phyloP scores from a whole-genome alignment of 768 basidiomycete species.

The Mycena sanguinolenta region DNA sequence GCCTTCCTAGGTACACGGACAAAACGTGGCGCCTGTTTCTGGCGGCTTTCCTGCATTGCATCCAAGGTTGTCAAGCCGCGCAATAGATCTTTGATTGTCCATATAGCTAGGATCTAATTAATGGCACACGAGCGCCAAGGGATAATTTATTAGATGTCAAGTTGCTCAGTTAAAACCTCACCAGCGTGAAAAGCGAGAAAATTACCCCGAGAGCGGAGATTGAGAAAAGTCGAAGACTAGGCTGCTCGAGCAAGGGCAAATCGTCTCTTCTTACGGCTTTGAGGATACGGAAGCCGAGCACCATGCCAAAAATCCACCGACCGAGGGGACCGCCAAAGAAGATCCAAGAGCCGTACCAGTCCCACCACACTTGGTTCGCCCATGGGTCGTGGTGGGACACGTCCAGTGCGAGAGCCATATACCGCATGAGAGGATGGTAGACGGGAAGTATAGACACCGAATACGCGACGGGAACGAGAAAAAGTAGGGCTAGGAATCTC shows the following conservation, averaged over 20 bases:
- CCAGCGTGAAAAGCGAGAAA: slow-evolving; percentile 53
- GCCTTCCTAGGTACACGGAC: slow-evolving; percentile 42
- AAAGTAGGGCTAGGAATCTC: slow-evolving; percentile 50
- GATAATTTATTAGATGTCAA: background rate
- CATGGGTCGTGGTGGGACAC: slow-evolving; percentile 47
- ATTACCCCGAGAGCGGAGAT: slow-evolving; percentile 43
- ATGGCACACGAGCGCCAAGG: background rate
- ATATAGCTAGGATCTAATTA: slow-evolving; percentile 46
- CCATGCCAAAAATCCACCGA: slow-evolving; percentile 54
- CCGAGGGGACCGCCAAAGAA: slow-evolving; percentile 58
- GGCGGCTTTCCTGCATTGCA: slow-evolving; percentile 27
- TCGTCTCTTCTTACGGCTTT: slow-evolving; percentile 33
- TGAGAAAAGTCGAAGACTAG: slow-evolving; percentile 50
- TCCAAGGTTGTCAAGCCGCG: slow-evolving; percentile 55
- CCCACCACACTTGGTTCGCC: slow-evolving; percentile 55
- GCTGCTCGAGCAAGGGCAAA: slow-evolving; percentile 51
- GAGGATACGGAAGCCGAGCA: slow-evolving; percentile 51
- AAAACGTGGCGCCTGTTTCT: slow-evolving; percentile 27
- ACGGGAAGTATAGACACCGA: slow-evolving; percentile 48
- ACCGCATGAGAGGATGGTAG: slow-evolving; percentile 40
- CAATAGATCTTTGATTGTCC: slow-evolving; percentile 43
- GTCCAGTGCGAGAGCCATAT: slow-evolving; percentile 46
- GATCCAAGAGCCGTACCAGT: slow-evolving; percentile 59
- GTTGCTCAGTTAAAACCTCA: slow-evolving; percentile 24
- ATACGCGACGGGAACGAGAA: slow-evolving; percentile 48